phyloP scores from a whole-genome alignment of 257 asterid genomes.

The Solanum boliviense region DNA sequence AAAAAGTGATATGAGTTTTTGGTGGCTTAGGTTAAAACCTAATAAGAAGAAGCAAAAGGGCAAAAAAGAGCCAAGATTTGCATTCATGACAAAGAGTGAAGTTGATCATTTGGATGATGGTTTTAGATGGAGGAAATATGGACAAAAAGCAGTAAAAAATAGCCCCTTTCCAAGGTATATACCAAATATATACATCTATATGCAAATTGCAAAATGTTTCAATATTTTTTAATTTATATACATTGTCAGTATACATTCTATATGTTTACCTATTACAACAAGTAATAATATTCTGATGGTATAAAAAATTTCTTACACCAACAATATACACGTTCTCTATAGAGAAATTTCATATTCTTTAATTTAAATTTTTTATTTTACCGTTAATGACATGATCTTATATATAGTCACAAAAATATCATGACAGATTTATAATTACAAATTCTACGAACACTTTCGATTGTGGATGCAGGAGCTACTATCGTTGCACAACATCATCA shows the following conservation, averaged over 20 bases:
- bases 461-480: constrained; percentile 62
- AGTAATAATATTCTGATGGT: not conserved
- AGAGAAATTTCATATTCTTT: not conserved
- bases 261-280: not conserved
- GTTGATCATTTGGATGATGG: constrained; percentile 93
- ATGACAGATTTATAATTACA: not conserved
- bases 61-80: constrained; percentile 75
- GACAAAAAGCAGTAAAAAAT: constrained; percentile 90
- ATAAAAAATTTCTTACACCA: too few species aligned
- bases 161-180: constrained; percentile 83
- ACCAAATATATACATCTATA: not conserved
- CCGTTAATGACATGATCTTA: not conserved
- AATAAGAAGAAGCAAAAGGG: constrained; percentile 65
- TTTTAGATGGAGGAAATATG: constrained; percentile 92
- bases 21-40: constrained; percentile 40
- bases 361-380: too few species aligned
- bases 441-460: not conserved
- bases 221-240: too few species aligned
- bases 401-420: not conserved
- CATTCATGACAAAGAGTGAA: constrained; percentile 94
- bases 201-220: not conserved
- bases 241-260: not conserved
- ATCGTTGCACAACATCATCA: constrained; percentile 72
- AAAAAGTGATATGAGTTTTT: not conserved
- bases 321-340: too few species aligned